phyloP scores from a whole-genome alignment of 768 basidiomycete genomes.

The Tricholomella constricta region DNA sequence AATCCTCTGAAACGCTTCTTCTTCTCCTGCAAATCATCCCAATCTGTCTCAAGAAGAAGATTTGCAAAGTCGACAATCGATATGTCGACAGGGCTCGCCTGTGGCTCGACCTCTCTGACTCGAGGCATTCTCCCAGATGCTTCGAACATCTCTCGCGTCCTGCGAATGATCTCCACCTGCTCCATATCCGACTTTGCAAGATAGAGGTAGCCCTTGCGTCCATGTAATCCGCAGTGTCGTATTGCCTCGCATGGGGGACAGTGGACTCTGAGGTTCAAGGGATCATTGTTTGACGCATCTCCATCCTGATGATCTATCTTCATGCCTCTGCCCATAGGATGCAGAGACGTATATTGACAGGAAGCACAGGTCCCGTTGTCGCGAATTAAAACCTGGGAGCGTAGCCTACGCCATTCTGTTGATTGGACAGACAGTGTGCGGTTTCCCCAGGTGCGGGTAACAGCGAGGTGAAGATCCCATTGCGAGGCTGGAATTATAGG shows the following conservation, averaged over 20 bases:
- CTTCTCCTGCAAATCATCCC: slow-evolving; percentile 4
- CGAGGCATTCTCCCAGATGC: slow-evolving; percentile 11
- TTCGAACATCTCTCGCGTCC: slow-evolving; percentile 16
- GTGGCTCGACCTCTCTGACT: slow-evolving; percentile 13
- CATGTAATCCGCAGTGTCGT: slow-evolving; percentile 14
- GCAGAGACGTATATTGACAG: slow-evolving; percentile 9
- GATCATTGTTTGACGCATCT: slow-evolving; percentile 13
- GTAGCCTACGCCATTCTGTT: slow-evolving; percentile 7
- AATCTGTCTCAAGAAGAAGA: neutral
- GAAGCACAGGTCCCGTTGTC: slow-evolving; percentile 14
- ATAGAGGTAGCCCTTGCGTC: slow-evolving; percentile 1
- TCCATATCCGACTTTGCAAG: slow-evolving; percentile 13
- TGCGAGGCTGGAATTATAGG: neutral
- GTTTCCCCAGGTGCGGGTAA: slow-evolving; percentile 2
- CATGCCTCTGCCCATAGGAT: slow-evolving; percentile 6
- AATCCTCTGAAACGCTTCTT: slow-evolving; percentile 4
- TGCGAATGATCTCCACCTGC: slow-evolving; percentile 19
- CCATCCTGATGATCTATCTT: slow-evolving; percentile 12
- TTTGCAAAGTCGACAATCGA: slow-evolving; percentile 6
- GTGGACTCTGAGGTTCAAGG: slow-evolving; percentile 10
- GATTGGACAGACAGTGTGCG: neutral
- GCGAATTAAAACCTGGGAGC: slow-evolving; percentile 7
- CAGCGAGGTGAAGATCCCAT: slow-evolving; percentile 3
- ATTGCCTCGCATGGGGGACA: slow-evolving; percentile 17
- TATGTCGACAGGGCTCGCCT: slow-evolving; percentile 4